Percentiles rank a stretch among this genome's conserved stretches.
These are phyloP conservation scores for Lepidopterella palustris DNA, from an alignment of 495 filamentous ascomycete species.

Conservation along the genomic window DNA sequence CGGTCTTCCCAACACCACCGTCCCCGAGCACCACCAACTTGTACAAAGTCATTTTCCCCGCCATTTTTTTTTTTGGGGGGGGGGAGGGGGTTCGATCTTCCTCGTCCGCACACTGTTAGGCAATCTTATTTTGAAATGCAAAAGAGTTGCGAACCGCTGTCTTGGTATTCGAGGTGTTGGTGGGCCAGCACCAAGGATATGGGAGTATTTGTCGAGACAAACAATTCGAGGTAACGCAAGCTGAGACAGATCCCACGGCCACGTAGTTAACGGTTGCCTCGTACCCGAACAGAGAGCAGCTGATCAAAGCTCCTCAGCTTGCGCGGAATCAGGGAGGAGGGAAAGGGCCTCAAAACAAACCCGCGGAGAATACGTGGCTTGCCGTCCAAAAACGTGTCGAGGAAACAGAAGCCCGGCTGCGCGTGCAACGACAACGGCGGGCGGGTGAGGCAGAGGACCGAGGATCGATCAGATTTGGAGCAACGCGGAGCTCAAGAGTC, in stretches of 20 bases:
- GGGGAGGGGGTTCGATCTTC: no score
- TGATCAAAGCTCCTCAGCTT: conserved; percentile 19
- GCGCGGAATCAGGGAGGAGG: background rate
- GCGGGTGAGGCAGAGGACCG: conserved; percentile 14
- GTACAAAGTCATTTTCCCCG: conserved; percentile 91
- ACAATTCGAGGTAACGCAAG: conserved; percentile 2
- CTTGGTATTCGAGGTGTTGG: background rate
- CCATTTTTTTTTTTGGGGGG: conserved; percentile 46
- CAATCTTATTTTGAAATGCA: background rate
- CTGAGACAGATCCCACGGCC: conserved; percentile 1
- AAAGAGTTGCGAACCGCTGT: background rate
- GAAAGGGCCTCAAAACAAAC: background rate
- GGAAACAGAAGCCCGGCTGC: conserved; percentile 8
- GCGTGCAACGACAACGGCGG: conserved; percentile 5
- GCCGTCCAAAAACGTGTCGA: conserved; percentile 18
- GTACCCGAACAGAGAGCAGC: conserved; percentile 8
- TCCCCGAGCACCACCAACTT: conserved; percentile 97
- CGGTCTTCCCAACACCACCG: conserved; percentile 92
- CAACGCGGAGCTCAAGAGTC: background rate
- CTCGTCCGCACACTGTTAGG: background rate
- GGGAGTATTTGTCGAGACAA: background rate
- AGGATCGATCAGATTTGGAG: conserved; percentile 11
- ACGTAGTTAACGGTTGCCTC: conserved; percentile 10
- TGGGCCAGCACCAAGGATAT: conserved; percentile 5
- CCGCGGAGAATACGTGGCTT: conserved; percentile 2